Base-by-base conservation (phyloP, 768 basidiomycete genomes). In the Russula griseocarnosa region DNA sequence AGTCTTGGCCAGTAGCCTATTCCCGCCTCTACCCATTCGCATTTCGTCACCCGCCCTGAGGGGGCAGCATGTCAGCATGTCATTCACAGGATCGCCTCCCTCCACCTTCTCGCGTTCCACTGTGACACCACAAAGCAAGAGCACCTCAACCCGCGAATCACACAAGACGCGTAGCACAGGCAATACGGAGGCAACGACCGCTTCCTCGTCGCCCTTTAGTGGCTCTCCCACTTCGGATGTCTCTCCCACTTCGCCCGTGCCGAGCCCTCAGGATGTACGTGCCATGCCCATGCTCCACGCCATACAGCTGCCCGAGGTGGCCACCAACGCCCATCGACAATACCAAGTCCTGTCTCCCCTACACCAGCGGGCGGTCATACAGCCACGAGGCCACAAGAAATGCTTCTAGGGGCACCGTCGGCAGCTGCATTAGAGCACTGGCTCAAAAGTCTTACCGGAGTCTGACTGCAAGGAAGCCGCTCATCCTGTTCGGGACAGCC, bases 1-100 rank as follows among this genome's bases (percentile, higher is more conserved):
- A 90, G 87, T 65, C 81, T 94, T 6, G 92, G 92, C 3, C 86
- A 88, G n/a, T n/a, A n/a, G 26, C 91, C 90, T 1, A 79, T 93
- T 58, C 73, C 76, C 38, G 85, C 87, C 26, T 81, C 0, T 88
- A 86, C 70, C 88, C 87, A 13, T 88, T 89, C 79, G 79, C 83
- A 60, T 82, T 83, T 73, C 84, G 86, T n/a, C n/a, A 79, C 3
- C 82, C 82, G 11, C 71, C 73, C 1, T 80, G 82, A 9, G 81
- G 84, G 0, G 76, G 74, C 14, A 75, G 73, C 66, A 60, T 72
- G n/a, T n/a, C n/a, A n/a, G n/a, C n/a, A n/a, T 72, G 26, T 74
- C 74, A 36, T 72, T 79, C 73, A 34, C 82, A 79, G 74, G 76
- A 73, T 50, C 73, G 66, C 65, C 69, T 1, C 63, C 59, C 6